Percentiles rank a stretch among this genome's conserved stretches.
These are phyloP conservation scores for Mucor ambiguus DNA, from an alignment of 371 early-diverging fungal species.

Conservation along the genomic window DNA sequence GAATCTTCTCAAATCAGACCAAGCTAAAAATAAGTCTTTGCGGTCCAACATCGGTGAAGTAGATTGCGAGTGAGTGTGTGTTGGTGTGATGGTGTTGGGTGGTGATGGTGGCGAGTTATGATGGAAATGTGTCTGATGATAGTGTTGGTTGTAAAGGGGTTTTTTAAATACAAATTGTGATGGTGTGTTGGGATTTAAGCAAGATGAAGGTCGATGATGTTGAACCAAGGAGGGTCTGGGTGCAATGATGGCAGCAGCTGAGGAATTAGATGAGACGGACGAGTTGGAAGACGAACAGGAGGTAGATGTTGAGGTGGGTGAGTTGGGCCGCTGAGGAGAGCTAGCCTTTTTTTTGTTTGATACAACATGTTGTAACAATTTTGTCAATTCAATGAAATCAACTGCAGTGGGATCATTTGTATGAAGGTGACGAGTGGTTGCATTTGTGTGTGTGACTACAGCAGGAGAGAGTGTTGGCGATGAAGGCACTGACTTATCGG, in stretches of 20 bases:
- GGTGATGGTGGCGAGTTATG: constrained; percentile 16
- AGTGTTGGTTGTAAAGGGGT: constrained; percentile 39
- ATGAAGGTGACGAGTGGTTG: constrained; percentile 33
- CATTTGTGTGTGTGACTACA: constrained; percentile 32
- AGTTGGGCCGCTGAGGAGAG: background rate
- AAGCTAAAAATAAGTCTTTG: constrained; percentile 6
- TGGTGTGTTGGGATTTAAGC: constrained; percentile 17
- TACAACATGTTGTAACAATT: constrained; percentile 25
- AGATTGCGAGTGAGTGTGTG: background rate
- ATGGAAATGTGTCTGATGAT: constrained; percentile 44
- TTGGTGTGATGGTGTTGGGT: constrained; percentile 1
- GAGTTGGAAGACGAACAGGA: constrained; percentile 7
- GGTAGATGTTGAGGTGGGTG: constrained; percentile 4
- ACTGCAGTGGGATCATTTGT: constrained; percentile 28
- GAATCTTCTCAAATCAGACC: constrained; percentile 22
- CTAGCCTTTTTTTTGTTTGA: constrained; percentile 13
- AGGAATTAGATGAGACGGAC: background rate
- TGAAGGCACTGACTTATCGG: constrained; percentile 34
- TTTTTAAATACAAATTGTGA: constrained; percentile 44
- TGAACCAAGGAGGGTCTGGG: background rate
- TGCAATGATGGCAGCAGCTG: background rate
- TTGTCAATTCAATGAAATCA: constrained; percentile 32
- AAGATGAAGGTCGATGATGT: constrained; percentile 6
- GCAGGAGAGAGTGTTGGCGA: constrained; percentile 36
- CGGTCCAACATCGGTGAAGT: background rate